These are phyloP conservation scores for Aurinia saxatilis DNA, from an alignment of 345 rosid genomes.

Conservation along the genomic window DNA sequence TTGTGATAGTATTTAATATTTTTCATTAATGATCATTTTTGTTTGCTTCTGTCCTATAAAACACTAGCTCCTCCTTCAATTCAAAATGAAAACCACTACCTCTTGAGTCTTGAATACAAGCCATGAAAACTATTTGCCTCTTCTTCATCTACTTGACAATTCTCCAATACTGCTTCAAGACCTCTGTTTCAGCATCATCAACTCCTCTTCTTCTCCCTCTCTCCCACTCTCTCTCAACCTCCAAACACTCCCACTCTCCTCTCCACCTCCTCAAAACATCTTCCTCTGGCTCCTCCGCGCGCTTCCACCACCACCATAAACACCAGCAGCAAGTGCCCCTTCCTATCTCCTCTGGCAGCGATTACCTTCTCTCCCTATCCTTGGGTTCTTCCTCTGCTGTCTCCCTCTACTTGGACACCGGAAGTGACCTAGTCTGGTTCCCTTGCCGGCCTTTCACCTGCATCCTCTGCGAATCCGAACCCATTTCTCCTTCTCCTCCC, in stretches of 20 bases:
- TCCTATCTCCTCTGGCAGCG: conserved; percentile 89
- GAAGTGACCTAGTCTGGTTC: conserved; percentile 96
- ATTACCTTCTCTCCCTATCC: conserved; percentile 73
- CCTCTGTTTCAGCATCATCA: conserved; percentile 18
- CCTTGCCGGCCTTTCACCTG: conserved; percentile 86
- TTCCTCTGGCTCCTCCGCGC: conserved; percentile 64
- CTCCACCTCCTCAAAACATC: conserved; percentile 76
- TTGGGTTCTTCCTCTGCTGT: conserved; percentile 50
- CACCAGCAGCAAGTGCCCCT: conserved; percentile 50
- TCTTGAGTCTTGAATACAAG: no score
- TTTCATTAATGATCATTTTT: neutral
- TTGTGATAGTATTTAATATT: neutral
- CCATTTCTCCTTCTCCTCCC: conserved; percentile 27
- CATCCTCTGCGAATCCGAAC: conserved; percentile 77
- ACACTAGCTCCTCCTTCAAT: conserved; percentile 2
- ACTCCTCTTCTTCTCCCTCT: conserved; percentile 46
- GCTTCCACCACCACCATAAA: conserved; percentile 48
- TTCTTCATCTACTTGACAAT: conserved; percentile 20
- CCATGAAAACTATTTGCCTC: conserved; percentile 17
- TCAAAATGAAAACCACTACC: neutral
- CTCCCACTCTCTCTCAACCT: conserved; percentile 56
- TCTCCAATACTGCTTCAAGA: conserved; percentile 8
- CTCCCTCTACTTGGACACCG: conserved; percentile 89
- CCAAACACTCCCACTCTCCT: conserved; percentile 45
- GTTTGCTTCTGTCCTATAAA: conserved; percentile 11